Conservation (phyloP, 352 stramenopile genomes). For the Phytophthora idaei region DNA sequence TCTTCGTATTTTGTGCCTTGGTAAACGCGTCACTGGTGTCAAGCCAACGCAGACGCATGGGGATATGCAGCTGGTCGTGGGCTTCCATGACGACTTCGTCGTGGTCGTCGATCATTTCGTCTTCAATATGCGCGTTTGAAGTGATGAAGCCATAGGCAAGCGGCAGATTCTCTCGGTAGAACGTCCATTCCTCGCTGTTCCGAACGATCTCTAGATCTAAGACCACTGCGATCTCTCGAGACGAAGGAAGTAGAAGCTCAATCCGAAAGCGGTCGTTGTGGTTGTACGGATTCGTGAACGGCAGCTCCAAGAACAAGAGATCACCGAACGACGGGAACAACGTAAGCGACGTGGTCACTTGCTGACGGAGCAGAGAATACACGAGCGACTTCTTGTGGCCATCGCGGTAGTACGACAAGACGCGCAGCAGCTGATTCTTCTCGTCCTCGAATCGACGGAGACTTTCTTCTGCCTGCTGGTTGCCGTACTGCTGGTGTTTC, state of each 20-base stretch:
- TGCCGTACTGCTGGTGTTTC: conserved; percentile 19
- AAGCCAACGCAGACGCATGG: conserved; percentile 89
- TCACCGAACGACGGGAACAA: conserved; percentile 83
- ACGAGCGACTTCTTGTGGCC: conserved; percentile 94
- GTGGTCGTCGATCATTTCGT: conserved; percentile 93
- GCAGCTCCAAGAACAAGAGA: conserved; percentile 90
- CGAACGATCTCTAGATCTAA: conserved; percentile 84
- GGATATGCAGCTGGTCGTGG: conserved; percentile 85
- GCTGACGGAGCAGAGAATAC: conserved; percentile 87
- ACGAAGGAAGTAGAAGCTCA: conserved; percentile 62
- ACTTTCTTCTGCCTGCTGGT: conserved; percentile 39
- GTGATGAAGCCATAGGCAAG: conserved; percentile 46
- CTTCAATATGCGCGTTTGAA: conserved; percentile 64
- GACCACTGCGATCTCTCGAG: conserved; percentile 34
- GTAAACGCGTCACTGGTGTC: conserved; percentile 11
- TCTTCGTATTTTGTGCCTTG: not conserved
- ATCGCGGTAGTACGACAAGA: conserved; percentile 93
- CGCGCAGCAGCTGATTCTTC: conserved; percentile 86
- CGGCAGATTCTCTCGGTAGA: conserved; percentile 73
- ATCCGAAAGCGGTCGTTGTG: conserved; percentile 92
- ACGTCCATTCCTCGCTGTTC: conserved; percentile 80
- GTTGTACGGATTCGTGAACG: conserved; percentile 91
- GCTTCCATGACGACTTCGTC: conserved; percentile 88
- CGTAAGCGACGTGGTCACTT: conserved; percentile 85
- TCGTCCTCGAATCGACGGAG: conserved; percentile 63